Base-by-base conservation (phyloP, 2,329 filamentous ascomycete genomes). In the Davidsoniella eucalypti region DNA sequence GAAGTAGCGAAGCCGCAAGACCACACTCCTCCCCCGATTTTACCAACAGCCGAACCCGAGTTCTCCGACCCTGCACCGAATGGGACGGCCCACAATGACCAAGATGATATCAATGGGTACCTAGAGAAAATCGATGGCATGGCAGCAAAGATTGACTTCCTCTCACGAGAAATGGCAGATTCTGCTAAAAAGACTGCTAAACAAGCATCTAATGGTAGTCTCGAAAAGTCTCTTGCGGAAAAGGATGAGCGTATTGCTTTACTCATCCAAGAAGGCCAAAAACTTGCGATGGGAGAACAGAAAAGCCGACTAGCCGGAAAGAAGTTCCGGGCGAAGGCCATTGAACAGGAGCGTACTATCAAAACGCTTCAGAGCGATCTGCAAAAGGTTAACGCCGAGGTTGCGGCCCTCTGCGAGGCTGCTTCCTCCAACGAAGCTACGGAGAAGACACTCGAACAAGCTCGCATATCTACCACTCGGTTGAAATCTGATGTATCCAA, bases 81-180 rank as follows among this genome's bases (percentile, higher is more conserved):
- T 8, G 17, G n/a, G 4, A 7, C 8, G 38, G 4, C 53, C 54
- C 77, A 85, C 56, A 82, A 90, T 52, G 85, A 92, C 57, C 92
- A 96, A 61, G 73, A 87, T 39, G 80, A 92, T 58, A 75, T 74
- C 45, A 46, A 46, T 5, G 44, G 38, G 21, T 86, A 94, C 55
- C 74, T 90, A 5, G 92, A 98, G 64, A 80, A 84, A 36, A 92
- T 95, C 50, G 92, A 98, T 67, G 84, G 88, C 3, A 67, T 98
- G 1, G 86, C 96, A 62, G 79, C 87, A 5, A 96, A 98, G 61
- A 68, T 98, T 25, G 82, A 88, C 56, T 95, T 93, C 59, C 69
- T 98, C 10, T 81, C 88, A 2, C 82, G 82, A 54, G 84, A 88
- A 59, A 81, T 84, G 10, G 77, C 83, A 0, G 82, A 88, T 29